Percentiles rank a stretch among this genome's conserved stretches.
Conservation (phyloP, 257 asterid species). For the Salvia splendens region DNA sequence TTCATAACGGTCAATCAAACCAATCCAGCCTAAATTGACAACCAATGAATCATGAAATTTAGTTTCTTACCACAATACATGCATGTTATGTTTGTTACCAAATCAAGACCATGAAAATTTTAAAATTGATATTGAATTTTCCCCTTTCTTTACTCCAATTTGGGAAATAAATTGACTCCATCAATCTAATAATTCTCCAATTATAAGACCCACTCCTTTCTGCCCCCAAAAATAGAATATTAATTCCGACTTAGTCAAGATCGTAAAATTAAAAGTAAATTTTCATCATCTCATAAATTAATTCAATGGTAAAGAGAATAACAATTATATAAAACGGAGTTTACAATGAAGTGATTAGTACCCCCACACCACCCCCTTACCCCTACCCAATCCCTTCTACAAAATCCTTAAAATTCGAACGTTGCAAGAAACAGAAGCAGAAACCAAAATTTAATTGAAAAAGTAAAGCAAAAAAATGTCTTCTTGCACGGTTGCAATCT, state of each 20-base stretch:
- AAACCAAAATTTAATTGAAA: constrained; percentile 11
- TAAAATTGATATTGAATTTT: background rate
- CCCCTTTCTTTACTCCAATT: background rate
- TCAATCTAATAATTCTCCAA: constrained; percentile 22
- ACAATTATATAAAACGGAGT: constrained; percentile 13
- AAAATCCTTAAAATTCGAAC: constrained; percentile 42
- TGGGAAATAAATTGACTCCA: constrained; percentile 26
- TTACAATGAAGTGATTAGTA: constrained; percentile 12
- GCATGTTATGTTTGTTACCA: background rate
- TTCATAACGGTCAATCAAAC: background rate
- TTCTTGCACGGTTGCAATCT: constrained; percentile 54
- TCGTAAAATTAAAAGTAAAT: background rate
- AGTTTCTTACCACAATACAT: background rate
- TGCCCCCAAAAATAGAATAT: background rate
- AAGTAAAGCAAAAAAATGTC: constrained; percentile 32
- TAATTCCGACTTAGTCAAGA: constrained; percentile 31
- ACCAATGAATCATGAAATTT: background rate
- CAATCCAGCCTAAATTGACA: background rate
- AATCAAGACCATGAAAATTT: background rate
- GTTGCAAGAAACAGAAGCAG: constrained; percentile 32
- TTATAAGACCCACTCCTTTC: background rate
- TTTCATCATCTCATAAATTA: background rate
- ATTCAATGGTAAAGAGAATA: constrained; percentile 17
- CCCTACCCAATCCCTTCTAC: background rate
- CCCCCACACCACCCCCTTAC: background rate